phyloP scores from a whole-genome alignment of 2,329 filamentous ascomycete genomes.

The Colletotrichum shisoi region DNA sequence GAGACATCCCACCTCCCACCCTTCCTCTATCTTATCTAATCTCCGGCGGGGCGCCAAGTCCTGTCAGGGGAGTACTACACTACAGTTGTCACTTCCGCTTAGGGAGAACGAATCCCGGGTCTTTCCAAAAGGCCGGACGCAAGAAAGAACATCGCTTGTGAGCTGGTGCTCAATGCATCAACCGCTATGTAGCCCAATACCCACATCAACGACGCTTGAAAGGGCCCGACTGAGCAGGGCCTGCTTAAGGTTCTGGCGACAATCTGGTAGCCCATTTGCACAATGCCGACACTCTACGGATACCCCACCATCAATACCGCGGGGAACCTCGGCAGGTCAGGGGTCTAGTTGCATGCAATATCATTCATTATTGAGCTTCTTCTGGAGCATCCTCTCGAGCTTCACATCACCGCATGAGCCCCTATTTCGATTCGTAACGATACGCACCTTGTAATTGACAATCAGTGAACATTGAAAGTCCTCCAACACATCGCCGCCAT shows the following conservation, averaged over 20 bases:
- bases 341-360: slow-evolving; percentile 16
- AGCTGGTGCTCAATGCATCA: background rate
- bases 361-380: background rate
- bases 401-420: background rate
- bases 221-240: too few species aligned
- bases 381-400: background rate
- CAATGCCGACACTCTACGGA: slow-evolving; percentile 25
- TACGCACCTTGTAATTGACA: background rate
- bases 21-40: slow-evolving; percentile 39
- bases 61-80: slow-evolving; percentile 2
- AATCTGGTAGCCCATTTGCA: slow-evolving; percentile 18
- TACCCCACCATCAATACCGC: slow-evolving; percentile 34
- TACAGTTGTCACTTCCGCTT: slow-evolving; percentile 1
- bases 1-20: slow-evolving; percentile 35
- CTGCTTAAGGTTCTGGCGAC: background rate
- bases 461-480: background rate
- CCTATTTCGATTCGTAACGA: background rate
- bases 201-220: too few species aligned
- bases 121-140: background rate
- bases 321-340: slow-evolving; percentile 40
- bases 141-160: background rate
- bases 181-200: too few species aligned
- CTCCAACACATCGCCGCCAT: slow-evolving; percentile 45
- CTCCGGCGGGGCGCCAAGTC: slow-evolving; percentile 27
- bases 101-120: background rate